Percentiles rank a stretch among this genome's conserved stretches.
These are phyloP conservation scores for Boechera retrofracta DNA, from an alignment of 345 rosid genomes.

Conservation along the genomic window DNA sequence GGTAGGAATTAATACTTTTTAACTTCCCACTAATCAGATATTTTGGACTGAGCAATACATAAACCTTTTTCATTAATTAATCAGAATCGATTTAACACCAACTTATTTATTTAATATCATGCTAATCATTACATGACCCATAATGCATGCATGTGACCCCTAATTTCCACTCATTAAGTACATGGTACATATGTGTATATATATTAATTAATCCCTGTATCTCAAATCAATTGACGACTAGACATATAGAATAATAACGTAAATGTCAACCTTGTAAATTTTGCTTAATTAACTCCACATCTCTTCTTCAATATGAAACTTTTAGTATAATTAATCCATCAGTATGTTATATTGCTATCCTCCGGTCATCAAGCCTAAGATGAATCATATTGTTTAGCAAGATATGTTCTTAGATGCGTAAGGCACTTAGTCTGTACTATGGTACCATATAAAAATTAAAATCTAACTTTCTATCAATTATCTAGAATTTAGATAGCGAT, in stretches of 20 bases:
- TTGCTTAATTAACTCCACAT: neutral
- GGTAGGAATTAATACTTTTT: slow-evolving; percentile 21
- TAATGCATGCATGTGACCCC: slow-evolving; percentile 42
- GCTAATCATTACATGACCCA: slow-evolving; percentile 27
- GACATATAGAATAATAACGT: neutral
- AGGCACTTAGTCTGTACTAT: too few species aligned
- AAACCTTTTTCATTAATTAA: neutral
- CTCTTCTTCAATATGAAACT: neutral
- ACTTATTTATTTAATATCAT: neutral
- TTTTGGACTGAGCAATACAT: slow-evolving; percentile 1
- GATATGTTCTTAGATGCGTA: too few species aligned
- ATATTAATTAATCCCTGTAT: too few species aligned
- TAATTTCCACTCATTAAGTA: slow-evolving; percentile 10
- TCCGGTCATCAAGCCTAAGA: too few species aligned
- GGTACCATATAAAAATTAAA: too few species aligned
- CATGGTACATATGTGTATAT: slow-evolving; percentile 9
- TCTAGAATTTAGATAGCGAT: too few species aligned
- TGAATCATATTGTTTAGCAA: too few species aligned
- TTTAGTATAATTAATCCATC: neutral
- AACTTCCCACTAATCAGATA: slow-evolving; percentile 27
- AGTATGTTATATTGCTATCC: too few species aligned
- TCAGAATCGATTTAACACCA: slow-evolving; percentile 15
- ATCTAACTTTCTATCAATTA: too few species aligned
- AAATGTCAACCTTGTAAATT: neutral
- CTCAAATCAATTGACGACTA: neutral